A percentile compares a stretch with the other conserved stretches of the same genome.
phyloP scores from a whole-genome alignment of 495 filamentous ascomycete species.

The Xylaria longipes region DNA sequence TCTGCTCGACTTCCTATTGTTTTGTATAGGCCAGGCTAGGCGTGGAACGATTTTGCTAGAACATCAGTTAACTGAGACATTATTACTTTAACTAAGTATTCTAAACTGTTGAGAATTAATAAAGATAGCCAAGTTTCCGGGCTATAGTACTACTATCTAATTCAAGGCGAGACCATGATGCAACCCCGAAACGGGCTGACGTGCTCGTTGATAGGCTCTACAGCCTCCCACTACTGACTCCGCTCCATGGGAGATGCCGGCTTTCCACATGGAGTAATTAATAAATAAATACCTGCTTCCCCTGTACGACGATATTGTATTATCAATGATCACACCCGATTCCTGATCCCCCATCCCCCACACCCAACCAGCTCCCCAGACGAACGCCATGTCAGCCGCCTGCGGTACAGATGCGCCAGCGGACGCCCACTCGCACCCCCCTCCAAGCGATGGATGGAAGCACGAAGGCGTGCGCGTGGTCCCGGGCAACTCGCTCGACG shows the following conservation, averaged over 20 bases:
- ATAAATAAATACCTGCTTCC: not conserved
- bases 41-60: too few species aligned
- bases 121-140: too few species aligned
- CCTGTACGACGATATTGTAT: not conserved
- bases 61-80: too few species aligned
- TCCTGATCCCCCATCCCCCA: not conserved
- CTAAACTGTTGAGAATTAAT: too few species aligned
- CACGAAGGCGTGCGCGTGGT: slow-evolving; percentile 45
- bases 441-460: slow-evolving; percentile 40
- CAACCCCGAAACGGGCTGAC: slow-evolving; percentile 1
- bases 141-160: too few species aligned
- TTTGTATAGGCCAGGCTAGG: too few species aligned
- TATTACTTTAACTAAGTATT: too few species aligned
- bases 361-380: not conserved
- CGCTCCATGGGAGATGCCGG: not conserved
- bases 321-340: not conserved
- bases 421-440: slow-evolving; percentile 8
- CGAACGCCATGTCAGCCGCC: not conserved
- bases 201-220: slow-evolving; percentile 1
- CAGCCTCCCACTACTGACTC: not conserved
- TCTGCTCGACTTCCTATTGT: too few species aligned
- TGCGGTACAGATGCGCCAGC: slow-evolving; percentile 1
- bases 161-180: not conserved
- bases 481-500: slow-evolving; percentile 41
- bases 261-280: not conserved